Percentiles rank a stretch among this genome's conserved stretches.
phyloP scores from a whole-genome alignment of 2,329 filamentous ascomycete genomes.

The Dothideomycetidae sp. region DNA sequence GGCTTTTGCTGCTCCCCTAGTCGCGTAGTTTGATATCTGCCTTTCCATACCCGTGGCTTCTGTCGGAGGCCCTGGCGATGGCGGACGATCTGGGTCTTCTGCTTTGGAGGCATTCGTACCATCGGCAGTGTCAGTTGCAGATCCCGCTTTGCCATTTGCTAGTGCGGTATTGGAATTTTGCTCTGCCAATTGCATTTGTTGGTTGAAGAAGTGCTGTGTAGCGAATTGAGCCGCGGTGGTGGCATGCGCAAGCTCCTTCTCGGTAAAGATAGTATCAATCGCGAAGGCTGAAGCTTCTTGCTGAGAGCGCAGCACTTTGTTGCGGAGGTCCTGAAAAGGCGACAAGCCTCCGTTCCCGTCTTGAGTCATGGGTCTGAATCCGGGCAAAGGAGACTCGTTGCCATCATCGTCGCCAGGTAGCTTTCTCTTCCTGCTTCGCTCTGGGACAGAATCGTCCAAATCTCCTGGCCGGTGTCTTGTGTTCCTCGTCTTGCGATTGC shows the following conservation, averaged over 20 bases:
- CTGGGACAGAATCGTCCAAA: constrained; percentile 26
- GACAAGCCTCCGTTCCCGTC: constrained; percentile 34
- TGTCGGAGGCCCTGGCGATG: constrained; percentile 17
- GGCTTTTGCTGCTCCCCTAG: constrained; percentile 32
- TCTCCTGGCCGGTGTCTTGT: constrained; percentile 37
- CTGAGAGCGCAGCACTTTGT: constrained; percentile 38
- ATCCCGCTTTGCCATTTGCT: constrained; percentile 7
- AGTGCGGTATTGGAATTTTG: constrained; percentile 11
- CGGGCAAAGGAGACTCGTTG: constrained; percentile 43
- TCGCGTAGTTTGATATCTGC: constrained; percentile 43
- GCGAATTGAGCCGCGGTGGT: constrained; percentile 47
- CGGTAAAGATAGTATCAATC: constrained; percentile 50
- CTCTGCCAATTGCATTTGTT: constrained; percentile 22
- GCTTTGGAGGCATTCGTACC: constrained; percentile 17
- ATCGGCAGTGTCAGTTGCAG: constrained; percentile 18
- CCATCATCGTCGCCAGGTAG: constrained; percentile 39
- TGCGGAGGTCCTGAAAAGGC: constrained; percentile 39
- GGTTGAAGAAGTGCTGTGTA: constrained; percentile 43
- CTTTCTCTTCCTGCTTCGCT: constrained; percentile 45
- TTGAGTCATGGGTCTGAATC: constrained; percentile 27
- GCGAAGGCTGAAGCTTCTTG: constrained; percentile 46
- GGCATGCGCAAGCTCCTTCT: constrained; percentile 49
- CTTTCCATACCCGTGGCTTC: constrained; percentile 43
- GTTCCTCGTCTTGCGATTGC: constrained; percentile 48
- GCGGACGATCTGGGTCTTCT: constrained; percentile 15